Evolutionary conservation across 306 rosid genomes (phyloP).

Genomic region (Glycine soja): DNA sequence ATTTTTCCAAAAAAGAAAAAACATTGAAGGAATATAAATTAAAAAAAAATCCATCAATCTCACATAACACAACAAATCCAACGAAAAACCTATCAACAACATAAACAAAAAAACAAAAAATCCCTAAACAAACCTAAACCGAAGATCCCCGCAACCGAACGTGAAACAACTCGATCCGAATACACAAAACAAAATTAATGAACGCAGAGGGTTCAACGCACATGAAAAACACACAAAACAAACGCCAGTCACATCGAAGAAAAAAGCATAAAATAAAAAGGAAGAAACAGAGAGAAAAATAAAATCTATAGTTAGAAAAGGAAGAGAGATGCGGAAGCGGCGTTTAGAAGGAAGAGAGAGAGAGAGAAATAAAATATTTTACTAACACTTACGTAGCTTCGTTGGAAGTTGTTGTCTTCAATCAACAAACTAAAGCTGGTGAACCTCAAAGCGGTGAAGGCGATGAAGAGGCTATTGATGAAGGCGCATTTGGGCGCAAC

Average conservation of each 20-base stretch:
- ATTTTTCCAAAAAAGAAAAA: not conserved
- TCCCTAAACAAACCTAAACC: conserved; percentile 27
- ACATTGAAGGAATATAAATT: not conserved
- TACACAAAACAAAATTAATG: conserved; percentile 31
- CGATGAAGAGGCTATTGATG: too few species aligned
- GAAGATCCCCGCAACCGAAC: conserved; percentile 41
- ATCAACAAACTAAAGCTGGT: too few species aligned
- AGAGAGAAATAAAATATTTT: too few species aligned
- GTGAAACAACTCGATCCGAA: conserved; percentile 54
- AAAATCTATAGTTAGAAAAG: conserved; percentile 41
- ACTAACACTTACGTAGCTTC: too few species aligned
- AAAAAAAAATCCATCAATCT: conserved; percentile 46
- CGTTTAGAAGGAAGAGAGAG: conserved; percentile 25
- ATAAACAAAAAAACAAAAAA: not conserved
- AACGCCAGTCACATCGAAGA: conserved; percentile 8
- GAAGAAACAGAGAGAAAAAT: conserved; percentile 13
- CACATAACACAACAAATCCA: conserved; percentile 34
- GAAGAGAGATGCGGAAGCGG: conserved; percentile 36
- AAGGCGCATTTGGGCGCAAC: too few species aligned
- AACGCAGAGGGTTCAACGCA: not conserved
- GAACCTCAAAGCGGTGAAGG: too few species aligned
- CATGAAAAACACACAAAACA: not conserved
- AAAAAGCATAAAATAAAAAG: not conserved
- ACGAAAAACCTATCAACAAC: conserved; percentile 18
- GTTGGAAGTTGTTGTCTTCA: too few species aligned